A percentile compares a stretch with the other conserved stretches of the same genome.
These are phyloP conservation scores for Serendipita sp. DNA, from an alignment of 768 basidiomycete species.

Conservation along the genomic window DNA sequence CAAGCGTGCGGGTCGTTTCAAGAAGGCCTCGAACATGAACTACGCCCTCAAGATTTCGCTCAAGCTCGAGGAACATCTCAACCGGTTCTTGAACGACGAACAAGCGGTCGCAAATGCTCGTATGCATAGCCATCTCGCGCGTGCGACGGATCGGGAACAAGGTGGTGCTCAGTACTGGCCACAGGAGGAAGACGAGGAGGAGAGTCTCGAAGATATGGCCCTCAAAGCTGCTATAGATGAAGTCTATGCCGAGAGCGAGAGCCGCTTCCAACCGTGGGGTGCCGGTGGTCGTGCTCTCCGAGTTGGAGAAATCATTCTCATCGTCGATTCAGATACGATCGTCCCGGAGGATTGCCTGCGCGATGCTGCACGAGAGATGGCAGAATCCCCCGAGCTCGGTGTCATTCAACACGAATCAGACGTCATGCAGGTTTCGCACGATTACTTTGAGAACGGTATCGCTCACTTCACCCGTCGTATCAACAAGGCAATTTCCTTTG, in stretches of 20 bases:
- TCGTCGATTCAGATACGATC: slow-evolving; percentile 22
- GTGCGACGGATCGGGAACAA: background rate
- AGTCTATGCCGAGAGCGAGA: slow-evolving; percentile 15
- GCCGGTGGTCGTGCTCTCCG: slow-evolving; percentile 20
- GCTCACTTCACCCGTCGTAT: slow-evolving; percentile 78
- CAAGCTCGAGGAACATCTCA: slow-evolving; percentile 23
- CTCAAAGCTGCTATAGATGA: slow-evolving; percentile 16
- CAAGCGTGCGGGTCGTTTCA: slow-evolving; percentile 25
- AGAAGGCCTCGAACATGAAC: slow-evolving; percentile 64
- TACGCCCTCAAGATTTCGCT: slow-evolving; percentile 55
- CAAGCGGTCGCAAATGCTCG: background rate
- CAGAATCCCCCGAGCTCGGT: slow-evolving; percentile 19
- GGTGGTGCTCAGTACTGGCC: background rate
- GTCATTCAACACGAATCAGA: slow-evolving; percentile 32
- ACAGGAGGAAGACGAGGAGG: slow-evolving; percentile 17
- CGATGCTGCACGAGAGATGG: slow-evolving; percentile 22
- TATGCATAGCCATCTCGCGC: background rate
- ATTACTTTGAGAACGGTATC: slow-evolving; percentile 88
- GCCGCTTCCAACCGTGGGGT: slow-evolving; percentile 10
- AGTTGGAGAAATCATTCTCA: slow-evolving; percentile 18
- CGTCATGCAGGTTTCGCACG: slow-evolving; percentile 78
- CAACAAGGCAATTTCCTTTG: slow-evolving; percentile 68
- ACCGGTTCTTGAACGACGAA: slow-evolving; percentile 20
- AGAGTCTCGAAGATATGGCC: slow-evolving; percentile 12
- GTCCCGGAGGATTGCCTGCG: slow-evolving; percentile 25